Conservation (phyloP, 768 basidiomycete genomes). For the Boletus rex-veris region DNA sequence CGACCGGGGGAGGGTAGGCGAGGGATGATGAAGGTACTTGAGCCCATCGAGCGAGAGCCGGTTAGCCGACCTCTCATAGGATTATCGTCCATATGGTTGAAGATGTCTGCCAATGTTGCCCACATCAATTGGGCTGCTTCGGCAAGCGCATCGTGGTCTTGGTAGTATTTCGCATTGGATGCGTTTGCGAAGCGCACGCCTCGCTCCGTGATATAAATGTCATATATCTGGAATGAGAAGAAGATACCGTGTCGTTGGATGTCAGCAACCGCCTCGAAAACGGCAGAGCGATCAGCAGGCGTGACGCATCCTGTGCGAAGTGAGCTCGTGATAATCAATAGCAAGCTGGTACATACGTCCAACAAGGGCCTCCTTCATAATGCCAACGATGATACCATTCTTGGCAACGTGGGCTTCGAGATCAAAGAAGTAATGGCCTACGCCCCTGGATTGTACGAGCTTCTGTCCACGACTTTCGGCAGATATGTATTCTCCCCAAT, state of each 20-base stretch:
- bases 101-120: slow-evolving; percentile 18
- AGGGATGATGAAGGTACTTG: slow-evolving; percentile 22
- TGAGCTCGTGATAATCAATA: slow-evolving; percentile 5
- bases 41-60: slow-evolving; percentile 3
- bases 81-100: slow-evolving; percentile 12
- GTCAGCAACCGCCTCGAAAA: slow-evolving; percentile 30
- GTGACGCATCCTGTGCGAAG: slow-evolving; percentile 18
- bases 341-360: slow-evolving; percentile 21
- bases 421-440: slow-evolving; percentile 30
- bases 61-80: background rate
- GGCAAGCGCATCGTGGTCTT: slow-evolving; percentile 27
- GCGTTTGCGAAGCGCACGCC: slow-evolving; percentile 30
- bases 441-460: slow-evolving; percentile 26
- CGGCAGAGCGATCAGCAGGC: slow-evolving; percentile 24
- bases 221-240: slow-evolving; percentile 13
- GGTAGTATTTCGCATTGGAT: slow-evolving; percentile 14
- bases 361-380: slow-evolving; percentile 30
- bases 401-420: slow-evolving; percentile 29
- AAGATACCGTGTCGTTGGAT: slow-evolving; percentile 30
- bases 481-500: slow-evolving; percentile 23
- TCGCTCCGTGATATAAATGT: slow-evolving; percentile 29
- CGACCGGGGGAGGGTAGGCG: slow-evolving; percentile 24
- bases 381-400: slow-evolving; percentile 28
- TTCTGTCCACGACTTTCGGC: slow-evolving; percentile 29
- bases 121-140: slow-evolving; percentile 15